Percentiles rank a stretch among this genome's conserved stretches.
Evolutionary conservation across 2,329 filamentous ascomycete genomes (phyloP).

Genomic region (Onygena corvina): DNA sequence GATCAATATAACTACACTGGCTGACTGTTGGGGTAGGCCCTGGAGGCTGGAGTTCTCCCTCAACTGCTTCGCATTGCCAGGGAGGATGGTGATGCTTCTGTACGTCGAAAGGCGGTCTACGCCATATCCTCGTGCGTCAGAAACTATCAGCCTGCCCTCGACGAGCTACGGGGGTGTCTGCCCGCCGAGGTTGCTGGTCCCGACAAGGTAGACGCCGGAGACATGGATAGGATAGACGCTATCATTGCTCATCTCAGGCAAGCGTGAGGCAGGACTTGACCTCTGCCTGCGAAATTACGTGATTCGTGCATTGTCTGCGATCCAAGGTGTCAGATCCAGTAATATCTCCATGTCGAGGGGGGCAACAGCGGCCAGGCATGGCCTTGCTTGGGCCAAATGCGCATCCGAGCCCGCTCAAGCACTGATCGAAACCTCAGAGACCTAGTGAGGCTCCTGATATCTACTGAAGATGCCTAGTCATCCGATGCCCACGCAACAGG

Average conservation of each 20-base stretch:
- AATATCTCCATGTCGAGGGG: no score
- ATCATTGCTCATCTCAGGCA: constrained; percentile 41
- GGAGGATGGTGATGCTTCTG: constrained; percentile 48
- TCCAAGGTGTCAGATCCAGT: no score
- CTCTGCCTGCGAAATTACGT: neutral
- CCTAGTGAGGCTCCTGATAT: no score
- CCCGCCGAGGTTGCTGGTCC: constrained; percentile 49
- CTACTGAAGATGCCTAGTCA: no score
- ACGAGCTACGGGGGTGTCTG: constrained; percentile 54
- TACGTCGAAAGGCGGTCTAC: constrained; percentile 77
- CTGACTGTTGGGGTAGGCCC: constrained; percentile 29
- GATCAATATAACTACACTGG: no score
- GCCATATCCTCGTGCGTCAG: constrained; percentile 74
- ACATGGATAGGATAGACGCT: constrained; percentile 77
- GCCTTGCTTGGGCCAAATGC: no score
- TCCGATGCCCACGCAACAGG: no score
- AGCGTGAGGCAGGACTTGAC: neutral
- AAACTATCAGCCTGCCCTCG: constrained; percentile 71
- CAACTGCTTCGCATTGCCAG: constrained; percentile 54
- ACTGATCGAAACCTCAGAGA: no score
- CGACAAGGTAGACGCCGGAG: constrained; percentile 60
- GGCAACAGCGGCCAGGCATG: no score
- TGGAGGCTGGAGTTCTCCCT: constrained; percentile 54
- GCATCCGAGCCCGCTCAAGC: no score
- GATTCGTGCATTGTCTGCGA: neutral